Conservation (phyloP, 345 rosid species). For the Camelina sativa region DNA sequence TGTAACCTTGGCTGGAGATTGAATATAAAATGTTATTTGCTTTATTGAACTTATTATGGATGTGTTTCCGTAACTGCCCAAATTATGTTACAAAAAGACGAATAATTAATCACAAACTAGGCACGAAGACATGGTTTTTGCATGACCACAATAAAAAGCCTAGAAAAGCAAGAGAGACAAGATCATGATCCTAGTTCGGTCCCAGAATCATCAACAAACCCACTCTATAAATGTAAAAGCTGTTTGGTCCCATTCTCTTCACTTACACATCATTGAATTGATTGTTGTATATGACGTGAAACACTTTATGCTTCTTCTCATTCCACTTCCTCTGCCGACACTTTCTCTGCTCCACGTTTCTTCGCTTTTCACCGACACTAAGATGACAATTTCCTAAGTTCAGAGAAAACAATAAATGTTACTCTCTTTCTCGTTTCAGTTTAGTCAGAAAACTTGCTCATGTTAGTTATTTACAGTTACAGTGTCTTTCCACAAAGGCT, state of each 20-base stretch:
- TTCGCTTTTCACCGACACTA: constrained; percentile 41
- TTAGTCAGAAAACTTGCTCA: constrained; percentile 36
- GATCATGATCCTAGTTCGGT: constrained; percentile 40
- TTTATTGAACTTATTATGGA: background rate
- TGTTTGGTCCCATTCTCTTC: constrained; percentile 37
- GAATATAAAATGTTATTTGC: background rate
- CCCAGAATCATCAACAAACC: constrained; percentile 40
- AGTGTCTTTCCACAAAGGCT: constrained; percentile 13
- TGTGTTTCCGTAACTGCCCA: background rate
- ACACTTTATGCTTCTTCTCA: constrained; percentile 14
- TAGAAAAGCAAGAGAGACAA: constrained; percentile 33
- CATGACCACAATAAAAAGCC: constrained; percentile 24
- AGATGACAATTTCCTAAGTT: constrained; percentile 20
- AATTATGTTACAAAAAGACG: background rate
- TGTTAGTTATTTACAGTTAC: constrained; percentile 25
- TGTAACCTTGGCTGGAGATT: background rate
- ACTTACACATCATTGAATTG: constrained; percentile 36
- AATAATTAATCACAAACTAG: background rate
- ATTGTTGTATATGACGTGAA: constrained; percentile 26
- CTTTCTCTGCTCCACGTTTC: constrained; percentile 28
- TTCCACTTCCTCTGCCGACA: constrained; percentile 44
- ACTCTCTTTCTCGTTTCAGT: constrained; percentile 21
- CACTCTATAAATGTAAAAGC: constrained; percentile 18
- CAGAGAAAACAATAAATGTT: constrained; percentile 11
- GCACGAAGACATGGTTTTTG: background rate